Conservation (phyloP, 441 rosid species). For the Erodium texanum region DNA sequence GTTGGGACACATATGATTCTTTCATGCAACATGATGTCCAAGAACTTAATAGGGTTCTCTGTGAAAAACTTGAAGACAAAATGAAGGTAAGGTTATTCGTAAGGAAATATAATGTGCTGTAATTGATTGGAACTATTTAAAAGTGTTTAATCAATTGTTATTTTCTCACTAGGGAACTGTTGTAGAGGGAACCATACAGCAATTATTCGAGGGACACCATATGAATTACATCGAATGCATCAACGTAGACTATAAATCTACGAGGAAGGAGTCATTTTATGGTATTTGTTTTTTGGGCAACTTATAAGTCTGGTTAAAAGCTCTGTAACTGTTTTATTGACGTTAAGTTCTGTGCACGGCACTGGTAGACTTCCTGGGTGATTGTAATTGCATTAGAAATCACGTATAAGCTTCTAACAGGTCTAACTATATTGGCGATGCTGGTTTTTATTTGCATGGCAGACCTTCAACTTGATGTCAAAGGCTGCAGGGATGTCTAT, state of each 20-base stretch:
- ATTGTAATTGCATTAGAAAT: conserved; percentile 9
- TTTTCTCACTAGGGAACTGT: conserved; percentile 48
- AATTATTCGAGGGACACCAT: conserved; percentile 67
- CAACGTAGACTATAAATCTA: conserved; percentile 66
- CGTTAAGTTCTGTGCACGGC: background rate
- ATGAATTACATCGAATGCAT: conserved; percentile 75
- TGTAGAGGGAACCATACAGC: conserved; percentile 70
- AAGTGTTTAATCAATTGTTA: conserved; percentile 2
- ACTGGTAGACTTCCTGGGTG: background rate
- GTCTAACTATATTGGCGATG: conserved; percentile 5
- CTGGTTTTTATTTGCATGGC: conserved; percentile 15
- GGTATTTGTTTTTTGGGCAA: conserved; percentile 28
- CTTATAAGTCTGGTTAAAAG: background rate
- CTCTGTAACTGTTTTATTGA: background rate
- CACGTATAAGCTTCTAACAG: background rate
- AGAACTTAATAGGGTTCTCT: conserved; percentile 72
- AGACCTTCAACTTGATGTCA: conserved; percentile 52
- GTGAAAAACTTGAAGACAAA: conserved; percentile 70
- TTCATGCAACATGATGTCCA: conserved; percentile 82
- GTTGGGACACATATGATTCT: conserved; percentile 73
- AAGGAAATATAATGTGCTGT: background rate
- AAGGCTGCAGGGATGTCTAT: conserved; percentile 78
- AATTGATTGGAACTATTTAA: background rate
- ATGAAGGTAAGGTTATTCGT: conserved; percentile 38
- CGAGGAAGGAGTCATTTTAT: conserved; percentile 69